These are phyloP conservation scores for Jacaranda mimosifolia DNA, from an alignment of 257 asterid genomes.

Conservation along the genomic window DNA sequence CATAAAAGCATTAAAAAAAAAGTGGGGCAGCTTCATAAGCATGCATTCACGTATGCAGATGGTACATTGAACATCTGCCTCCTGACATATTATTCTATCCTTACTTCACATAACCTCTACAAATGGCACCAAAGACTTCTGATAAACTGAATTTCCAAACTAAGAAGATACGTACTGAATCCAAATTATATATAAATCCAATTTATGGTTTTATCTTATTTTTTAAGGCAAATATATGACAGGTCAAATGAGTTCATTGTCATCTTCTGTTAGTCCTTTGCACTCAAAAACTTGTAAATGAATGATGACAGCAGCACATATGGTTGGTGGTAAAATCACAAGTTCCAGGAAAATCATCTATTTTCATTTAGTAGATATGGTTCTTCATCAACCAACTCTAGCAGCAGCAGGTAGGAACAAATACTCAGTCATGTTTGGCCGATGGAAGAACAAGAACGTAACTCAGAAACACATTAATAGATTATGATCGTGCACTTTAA, in stretches of 20 bases:
- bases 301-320: background rate
- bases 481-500: slow-evolving; percentile 3
- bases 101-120: background rate
- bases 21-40: background rate
- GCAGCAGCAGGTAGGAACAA: background rate
- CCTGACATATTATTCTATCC: background rate
- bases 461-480: background rate
- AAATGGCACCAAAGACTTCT: background rate
- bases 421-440: background rate
- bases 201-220: too few species aligned
- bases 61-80: background rate
- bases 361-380: background rate
- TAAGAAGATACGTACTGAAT: background rate
- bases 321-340: background rate
- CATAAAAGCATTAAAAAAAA: too few species aligned
- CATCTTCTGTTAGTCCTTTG: background rate
- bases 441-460: slow-evolving; percentile 1
- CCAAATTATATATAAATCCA: too few species aligned
- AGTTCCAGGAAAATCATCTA: background rate
- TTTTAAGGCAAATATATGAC: background rate
- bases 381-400: background rate
- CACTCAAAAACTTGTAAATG: slow-evolving; percentile 5
- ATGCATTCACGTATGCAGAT: background rate
- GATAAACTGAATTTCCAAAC: background rate
- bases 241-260: background rate